These are phyloP conservation scores for Fusarium multiceps DNA, from an alignment of 2,329 filamentous ascomycete genomes.

Conservation along the genomic window DNA sequence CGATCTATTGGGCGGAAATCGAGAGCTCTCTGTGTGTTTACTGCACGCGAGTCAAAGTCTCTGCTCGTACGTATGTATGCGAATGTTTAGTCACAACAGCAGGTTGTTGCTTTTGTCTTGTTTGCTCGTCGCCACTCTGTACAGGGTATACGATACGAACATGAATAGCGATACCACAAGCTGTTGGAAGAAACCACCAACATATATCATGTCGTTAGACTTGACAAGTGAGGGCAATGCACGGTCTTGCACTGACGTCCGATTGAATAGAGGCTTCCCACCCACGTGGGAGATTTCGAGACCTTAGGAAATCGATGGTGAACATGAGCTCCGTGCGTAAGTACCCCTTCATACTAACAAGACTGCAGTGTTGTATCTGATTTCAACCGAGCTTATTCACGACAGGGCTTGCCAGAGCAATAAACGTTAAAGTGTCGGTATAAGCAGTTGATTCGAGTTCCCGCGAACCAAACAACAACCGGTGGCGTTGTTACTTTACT, in stretches of 20 bases:
- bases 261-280: slow-evolving; percentile 12
- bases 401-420: not conserved
- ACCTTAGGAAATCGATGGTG: slow-evolving; percentile 18
- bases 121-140: not conserved
- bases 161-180: not conserved
- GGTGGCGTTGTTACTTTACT: not conserved
- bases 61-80: not conserved
- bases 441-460: not conserved
- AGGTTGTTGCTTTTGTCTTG: slow-evolving; percentile 14
- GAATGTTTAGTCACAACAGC: not conserved
- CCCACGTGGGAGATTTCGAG: slow-evolving; percentile 29
- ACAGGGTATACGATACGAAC: not conserved
- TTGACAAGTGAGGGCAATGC: slow-evolving; percentile 15
- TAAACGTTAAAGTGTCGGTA: not conserved
- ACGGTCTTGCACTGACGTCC: slow-evolving; percentile 31
- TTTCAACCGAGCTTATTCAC: not conserved
- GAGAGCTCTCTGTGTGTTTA: slow-evolving; percentile 25
- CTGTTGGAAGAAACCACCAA: not conserved
- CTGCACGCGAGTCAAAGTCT: slow-evolving; percentile 23
- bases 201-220: no score
- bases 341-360: not conserved
- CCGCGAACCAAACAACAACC: not conserved
- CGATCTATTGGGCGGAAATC: slow-evolving; percentile 37
- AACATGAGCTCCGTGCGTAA: slow-evolving; percentile 20
- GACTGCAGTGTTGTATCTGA: not conserved